Evolutionary conservation across 192 early-diverging fungal species (phyloP).

Genomic region (Piromyces finnis): DNA sequence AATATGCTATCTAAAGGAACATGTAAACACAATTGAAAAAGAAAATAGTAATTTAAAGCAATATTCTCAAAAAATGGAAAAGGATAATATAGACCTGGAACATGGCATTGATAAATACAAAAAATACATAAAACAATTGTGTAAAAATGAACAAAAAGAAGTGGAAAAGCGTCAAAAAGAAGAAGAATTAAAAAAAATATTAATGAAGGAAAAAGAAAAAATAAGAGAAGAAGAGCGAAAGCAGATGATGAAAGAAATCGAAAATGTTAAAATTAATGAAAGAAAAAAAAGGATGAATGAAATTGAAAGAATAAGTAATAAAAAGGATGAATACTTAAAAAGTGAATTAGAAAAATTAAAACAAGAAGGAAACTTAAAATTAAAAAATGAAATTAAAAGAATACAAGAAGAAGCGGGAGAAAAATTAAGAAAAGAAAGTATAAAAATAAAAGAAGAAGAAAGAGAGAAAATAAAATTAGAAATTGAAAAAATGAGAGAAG

Average conservation of each 20-base stretch:
- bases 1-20: too few species aligned
- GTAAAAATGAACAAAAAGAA: neutral
- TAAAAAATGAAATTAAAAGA: neutral
- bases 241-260: neutral
- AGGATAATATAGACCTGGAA: neutral
- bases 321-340: neutral
- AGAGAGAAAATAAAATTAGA: neutral
- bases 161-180: too few species aligned
- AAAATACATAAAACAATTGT: neutral
- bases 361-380: neutral
- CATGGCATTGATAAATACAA: neutral
- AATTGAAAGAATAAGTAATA: neutral
- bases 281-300: neutral
- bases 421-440: neutral
- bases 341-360: neutral
- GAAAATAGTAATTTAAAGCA: neutral
- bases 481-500: neutral
- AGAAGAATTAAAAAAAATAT: neutral
- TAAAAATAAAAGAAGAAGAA: neutral
- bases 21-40: neutral
- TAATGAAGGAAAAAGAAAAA: neutral
- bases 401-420: neutral
- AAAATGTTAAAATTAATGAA: neutral
- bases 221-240: neutral
- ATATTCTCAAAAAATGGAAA: neutral